Percentiles rank a stretch among this genome's conserved stretches.
phyloP scores from a whole-genome alignment of 805 yeast species.

The Yamadazyma takamatsuzukensis region DNA sequence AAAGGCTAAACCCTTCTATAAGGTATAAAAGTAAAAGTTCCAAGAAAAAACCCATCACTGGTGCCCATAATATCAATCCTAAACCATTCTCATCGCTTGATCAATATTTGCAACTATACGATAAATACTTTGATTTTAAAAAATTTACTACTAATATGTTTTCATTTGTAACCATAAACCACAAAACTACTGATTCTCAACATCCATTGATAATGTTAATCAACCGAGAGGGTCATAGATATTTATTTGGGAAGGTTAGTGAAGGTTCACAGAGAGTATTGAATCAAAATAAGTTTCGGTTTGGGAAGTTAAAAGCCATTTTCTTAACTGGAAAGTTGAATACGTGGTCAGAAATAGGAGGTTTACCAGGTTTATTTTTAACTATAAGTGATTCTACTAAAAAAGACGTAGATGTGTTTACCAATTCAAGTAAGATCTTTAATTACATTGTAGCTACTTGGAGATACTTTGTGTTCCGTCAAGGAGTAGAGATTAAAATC shows the following conservation, averaged over 20 bases:
- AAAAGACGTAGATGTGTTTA: conserved; percentile 50
- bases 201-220: conserved; percentile 56
- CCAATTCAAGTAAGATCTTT: conserved; percentile 32
- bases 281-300: conserved; percentile 53
- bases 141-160: conserved; percentile 36
- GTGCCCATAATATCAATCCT: conserved; percentile 11
- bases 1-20: too few species aligned
- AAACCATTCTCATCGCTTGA: conserved; percentile 6
- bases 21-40: too few species aligned
- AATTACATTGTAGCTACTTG: conserved; percentile 68
- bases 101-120: conserved; percentile 7
- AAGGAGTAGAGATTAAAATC: conserved; percentile 54
- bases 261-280: conserved; percentile 84
- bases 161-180: conserved; percentile 50
- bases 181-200: conserved; percentile 49
- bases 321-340: conserved; percentile 72
- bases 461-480: conserved; percentile 83
- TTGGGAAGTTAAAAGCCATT: conserved; percentile 58
- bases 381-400: conserved; percentile 79
- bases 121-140: conserved; percentile 12
- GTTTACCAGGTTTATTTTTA: conserved; percentile 83
- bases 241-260: conserved; percentile 72
- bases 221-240: conserved; percentile 49
- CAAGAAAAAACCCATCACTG: conserved; percentile 2
- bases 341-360: conserved; percentile 80